These are phyloP conservation scores for Macrophomina tecta DNA, from an alignment of 2,329 filamentous ascomycete genomes.

Conservation along the genomic window DNA sequence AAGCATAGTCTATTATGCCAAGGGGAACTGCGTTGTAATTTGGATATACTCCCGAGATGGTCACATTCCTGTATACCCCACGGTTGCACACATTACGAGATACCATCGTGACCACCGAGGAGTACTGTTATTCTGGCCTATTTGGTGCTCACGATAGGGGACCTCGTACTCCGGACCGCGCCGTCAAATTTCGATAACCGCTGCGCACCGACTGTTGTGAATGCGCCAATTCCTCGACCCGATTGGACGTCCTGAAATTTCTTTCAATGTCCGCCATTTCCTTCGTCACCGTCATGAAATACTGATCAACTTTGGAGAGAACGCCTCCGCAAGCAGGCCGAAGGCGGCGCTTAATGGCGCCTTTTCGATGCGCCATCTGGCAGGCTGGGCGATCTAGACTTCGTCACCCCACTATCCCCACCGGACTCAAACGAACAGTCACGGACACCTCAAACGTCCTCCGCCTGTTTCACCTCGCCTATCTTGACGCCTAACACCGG, in stretches of 20 bases:
- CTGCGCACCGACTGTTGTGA: constrained; percentile 18
- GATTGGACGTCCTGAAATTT: constrained; percentile 10
- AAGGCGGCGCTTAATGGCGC: constrained; percentile 18
- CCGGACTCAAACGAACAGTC: constrained; percentile 17
- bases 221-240: neutral
- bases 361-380: constrained; percentile 20
- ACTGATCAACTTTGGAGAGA: constrained; percentile 8
- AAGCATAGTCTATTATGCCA: no score
- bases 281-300: constrained; percentile 16
- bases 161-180: neutral
- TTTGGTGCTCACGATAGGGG: constrained; percentile 9
- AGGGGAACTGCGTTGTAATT: no score
- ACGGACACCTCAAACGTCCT: constrained; percentile 23
- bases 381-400: constrained; percentile 24
- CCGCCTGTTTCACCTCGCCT: constrained; percentile 13
- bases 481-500: constrained; percentile 4
- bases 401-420: constrained; percentile 21
- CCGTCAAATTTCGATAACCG: constrained; percentile 6
- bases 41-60: no score
- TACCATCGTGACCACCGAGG: neutral
- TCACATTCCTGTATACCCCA: no score
- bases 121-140: neutral
- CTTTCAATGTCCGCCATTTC: constrained; percentile 15
- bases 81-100: neutral
- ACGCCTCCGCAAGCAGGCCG: constrained; percentile 5